Percentiles rank a stretch among this genome's conserved stretches.
These are phyloP conservation scores for Dendrobium chrysotoxum DNA, from an alignment of 106 monocot species.

Conservation along the genomic window DNA sequence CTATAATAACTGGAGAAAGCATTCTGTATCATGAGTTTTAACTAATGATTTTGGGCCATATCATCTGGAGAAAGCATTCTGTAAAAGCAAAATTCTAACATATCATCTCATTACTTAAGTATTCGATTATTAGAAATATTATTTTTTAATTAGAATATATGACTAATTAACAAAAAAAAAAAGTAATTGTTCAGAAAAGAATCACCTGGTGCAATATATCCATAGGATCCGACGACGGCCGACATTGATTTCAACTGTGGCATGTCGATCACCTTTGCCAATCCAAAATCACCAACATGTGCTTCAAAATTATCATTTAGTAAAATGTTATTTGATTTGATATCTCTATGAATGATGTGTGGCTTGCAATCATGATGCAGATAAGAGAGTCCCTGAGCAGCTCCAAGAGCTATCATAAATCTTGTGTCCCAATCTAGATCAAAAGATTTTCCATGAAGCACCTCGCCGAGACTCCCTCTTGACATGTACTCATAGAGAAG, in stretches of 20 bases:
- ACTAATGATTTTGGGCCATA: too few species aligned
- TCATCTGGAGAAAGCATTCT: too few species aligned
- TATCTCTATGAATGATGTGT: constrained; percentile 86
- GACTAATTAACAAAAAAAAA: neutral
- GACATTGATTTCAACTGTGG: constrained; percentile 90
- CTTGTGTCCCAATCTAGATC: constrained; percentile 72
- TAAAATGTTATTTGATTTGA: constrained; percentile 93
- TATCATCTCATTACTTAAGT: too few species aligned
- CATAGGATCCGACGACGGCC: constrained; percentile 94
- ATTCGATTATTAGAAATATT: too few species aligned
- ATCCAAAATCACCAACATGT: constrained; percentile 96
- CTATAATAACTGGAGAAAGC: too few species aligned
- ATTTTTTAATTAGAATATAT: too few species aligned
- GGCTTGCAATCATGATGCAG: constrained; percentile 96
- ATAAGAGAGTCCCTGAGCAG: constrained; percentile 90
- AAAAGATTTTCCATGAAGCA: constrained; percentile 48
- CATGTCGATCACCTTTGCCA: constrained; percentile 93
- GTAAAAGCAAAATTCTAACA: too few species aligned
- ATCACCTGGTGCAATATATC: constrained; percentile 96
- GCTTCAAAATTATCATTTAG: constrained; percentile 92
- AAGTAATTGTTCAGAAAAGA: neutral
- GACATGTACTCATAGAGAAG: constrained; percentile 94
- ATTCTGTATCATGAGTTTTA: too few species aligned
- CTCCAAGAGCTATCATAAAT: constrained; percentile 75
- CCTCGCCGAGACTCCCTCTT: constrained; percentile 82